Conservation (phyloP, 768 basidiomycete genomes). For the Calocybe indica region DNA sequence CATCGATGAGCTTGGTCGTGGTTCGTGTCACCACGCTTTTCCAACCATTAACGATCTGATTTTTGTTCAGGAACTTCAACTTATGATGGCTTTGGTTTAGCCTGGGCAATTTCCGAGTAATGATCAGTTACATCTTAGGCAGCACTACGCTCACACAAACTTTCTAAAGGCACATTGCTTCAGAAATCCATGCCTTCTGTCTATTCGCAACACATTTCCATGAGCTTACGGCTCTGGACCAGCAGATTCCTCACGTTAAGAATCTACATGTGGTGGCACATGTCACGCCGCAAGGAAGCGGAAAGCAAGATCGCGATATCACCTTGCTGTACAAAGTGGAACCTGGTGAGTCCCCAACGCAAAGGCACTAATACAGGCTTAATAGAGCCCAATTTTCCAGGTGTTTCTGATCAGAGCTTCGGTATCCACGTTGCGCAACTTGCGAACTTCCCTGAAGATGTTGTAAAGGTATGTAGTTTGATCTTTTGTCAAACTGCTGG, state of each 20-base stretch:
- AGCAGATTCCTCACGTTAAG: slow-evolving; percentile 81
- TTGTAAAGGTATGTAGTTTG: slow-evolving; percentile 62
- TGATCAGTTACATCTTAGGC: slow-evolving; percentile 12
- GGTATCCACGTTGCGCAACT: slow-evolving; percentile 97
- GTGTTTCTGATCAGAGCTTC: slow-evolving; percentile 94
- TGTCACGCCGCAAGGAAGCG: slow-evolving; percentile 74
- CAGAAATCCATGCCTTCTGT: slow-evolving; percentile 88
- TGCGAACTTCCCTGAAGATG: slow-evolving; percentile 96
- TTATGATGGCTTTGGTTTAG: slow-evolving; percentile 95
- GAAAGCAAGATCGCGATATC: slow-evolving; percentile 65
- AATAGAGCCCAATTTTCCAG: slow-evolving; percentile 26
- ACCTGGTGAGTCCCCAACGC: slow-evolving; percentile 47
- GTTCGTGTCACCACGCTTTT: slow-evolving; percentile 25
- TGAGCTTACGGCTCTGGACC: slow-evolving; percentile 88
- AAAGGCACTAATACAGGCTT: slow-evolving; percentile 11
- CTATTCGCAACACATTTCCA: slow-evolving; percentile 98
- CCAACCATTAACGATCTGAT: neutral
- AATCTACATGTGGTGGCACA: slow-evolving; percentile 96
- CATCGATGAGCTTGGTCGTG: slow-evolving; percentile 95
- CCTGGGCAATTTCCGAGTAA: slow-evolving; percentile 98
- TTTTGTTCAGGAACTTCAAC: slow-evolving; percentile 77
- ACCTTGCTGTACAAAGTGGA: slow-evolving; percentile 93
- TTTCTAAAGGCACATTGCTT: slow-evolving; percentile 76
- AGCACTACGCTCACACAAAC: neutral
- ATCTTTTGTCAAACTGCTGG: neutral